These are phyloP conservation scores for Microsporum ferrugineum DNA, from an alignment of 2,329 filamentous ascomycete species.

Conservation along the genomic window DNA sequence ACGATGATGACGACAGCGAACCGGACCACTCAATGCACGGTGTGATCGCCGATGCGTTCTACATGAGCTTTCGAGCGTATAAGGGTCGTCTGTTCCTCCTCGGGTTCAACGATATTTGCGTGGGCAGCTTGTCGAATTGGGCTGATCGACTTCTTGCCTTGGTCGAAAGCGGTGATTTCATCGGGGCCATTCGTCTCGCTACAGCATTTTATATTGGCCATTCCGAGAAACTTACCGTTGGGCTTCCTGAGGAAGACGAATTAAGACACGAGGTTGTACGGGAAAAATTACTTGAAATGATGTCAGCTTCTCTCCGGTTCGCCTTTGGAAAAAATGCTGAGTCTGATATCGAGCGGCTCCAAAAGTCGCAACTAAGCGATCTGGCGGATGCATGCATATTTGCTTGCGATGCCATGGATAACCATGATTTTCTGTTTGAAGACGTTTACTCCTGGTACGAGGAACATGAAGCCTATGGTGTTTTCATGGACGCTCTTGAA, in stretches of 20 bases:
- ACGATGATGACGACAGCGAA: conserved; percentile 57
- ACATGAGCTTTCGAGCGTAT: conserved; percentile 94
- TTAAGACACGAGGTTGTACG: conserved; percentile 70
- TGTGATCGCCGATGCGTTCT: conserved; percentile 91
- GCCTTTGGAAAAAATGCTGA: conserved; percentile 58
- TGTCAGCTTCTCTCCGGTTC: conserved; percentile 81
- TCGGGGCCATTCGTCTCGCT: conserved; percentile 78
- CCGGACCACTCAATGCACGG: conserved; percentile 76
- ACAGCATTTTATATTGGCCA: conserved; percentile 86
- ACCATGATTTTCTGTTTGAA: conserved; percentile 78
- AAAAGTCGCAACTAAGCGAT: conserved; percentile 56
- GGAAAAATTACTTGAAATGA: conserved; percentile 86
- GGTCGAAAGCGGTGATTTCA: conserved; percentile 95
- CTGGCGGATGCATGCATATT: conserved; percentile 73
- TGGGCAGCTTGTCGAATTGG: conserved; percentile 92
- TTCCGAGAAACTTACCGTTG: conserved; percentile 88
- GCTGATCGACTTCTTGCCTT: conserved; percentile 83
- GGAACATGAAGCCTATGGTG: conserved; percentile 56
- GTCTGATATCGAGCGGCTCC: conserved; percentile 39
- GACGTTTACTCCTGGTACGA: conserved; percentile 86
- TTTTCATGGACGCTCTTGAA: conserved; percentile 83
- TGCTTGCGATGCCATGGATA: conserved; percentile 65
- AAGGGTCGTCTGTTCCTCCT: conserved; percentile 87
- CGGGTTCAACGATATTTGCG: conserved; percentile 84
- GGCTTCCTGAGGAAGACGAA: conserved; percentile 70